Evolutionary conservation across 768 basidiomycete species (phyloP).

Genomic region (Gymnopilus dilepis): DNA sequence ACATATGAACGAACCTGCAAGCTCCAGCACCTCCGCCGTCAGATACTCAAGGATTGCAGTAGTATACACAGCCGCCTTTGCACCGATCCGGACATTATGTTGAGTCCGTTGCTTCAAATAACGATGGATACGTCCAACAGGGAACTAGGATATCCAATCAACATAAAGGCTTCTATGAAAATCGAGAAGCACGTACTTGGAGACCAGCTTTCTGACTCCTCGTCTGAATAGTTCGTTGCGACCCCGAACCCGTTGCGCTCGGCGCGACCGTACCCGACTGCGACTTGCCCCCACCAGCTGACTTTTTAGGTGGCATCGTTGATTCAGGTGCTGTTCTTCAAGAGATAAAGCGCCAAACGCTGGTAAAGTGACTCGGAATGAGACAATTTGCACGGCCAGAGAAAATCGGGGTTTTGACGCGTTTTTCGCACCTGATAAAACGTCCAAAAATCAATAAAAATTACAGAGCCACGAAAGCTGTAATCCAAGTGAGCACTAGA

Average conservation of each 20-base stretch:
- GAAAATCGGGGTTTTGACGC: not conserved
- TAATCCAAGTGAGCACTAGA: conserved; percentile 2
- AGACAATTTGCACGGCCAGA: not conserved
- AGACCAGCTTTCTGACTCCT: conserved; percentile 87
- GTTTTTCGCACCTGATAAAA: conserved; percentile 13
- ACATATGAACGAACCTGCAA: conserved; percentile 71
- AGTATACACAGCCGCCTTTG: conserved; percentile 98
- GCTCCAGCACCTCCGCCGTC: conserved; percentile 94
- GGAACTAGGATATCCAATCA: conserved; percentile 61
- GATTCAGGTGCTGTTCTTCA: conserved; percentile 5
- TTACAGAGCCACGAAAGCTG: not conserved
- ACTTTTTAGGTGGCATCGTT: conserved; percentile 54
- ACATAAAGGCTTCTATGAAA: not conserved
- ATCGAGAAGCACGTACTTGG: conserved; percentile 56
- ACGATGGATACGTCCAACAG: conserved; percentile 97
- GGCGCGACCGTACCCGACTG: conserved; percentile 51
- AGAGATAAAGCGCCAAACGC: conserved; percentile 9
- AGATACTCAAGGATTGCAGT: conserved; percentile 95
- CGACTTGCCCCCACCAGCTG: conserved; percentile 66
- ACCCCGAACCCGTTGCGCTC: conserved; percentile 31
- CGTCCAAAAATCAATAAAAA: conserved; percentile 11
- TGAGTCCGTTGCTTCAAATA: conserved; percentile 92
- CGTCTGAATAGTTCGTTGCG: conserved; percentile 57
- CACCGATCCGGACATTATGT: conserved; percentile 93
- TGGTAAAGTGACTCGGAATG: conserved; percentile 11